A percentile compares a stretch with the other conserved stretches of the same genome.
phyloP scores from a whole-genome alignment of 179 eudicot genomes.

The Vitellaria paradoxa region DNA sequence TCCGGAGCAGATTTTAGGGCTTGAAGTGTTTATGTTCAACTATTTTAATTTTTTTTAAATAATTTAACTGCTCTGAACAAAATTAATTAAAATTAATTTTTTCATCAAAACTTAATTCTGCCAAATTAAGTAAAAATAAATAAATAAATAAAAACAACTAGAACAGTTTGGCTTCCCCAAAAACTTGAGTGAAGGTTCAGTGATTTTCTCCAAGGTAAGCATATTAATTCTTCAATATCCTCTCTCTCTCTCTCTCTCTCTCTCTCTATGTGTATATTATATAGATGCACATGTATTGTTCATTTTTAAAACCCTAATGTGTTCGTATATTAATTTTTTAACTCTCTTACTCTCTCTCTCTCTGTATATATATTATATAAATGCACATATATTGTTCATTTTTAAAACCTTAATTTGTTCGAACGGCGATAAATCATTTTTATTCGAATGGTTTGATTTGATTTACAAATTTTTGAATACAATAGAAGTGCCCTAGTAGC shows the following conservation, averaged over 20 bases:
- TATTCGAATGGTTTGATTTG: neutral
- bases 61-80: no score
- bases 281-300: neutral
- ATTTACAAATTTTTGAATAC: slow-evolving; percentile 84
- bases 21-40: no score
- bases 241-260: neutral
- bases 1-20: no score
- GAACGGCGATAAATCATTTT: neutral
- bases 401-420: slow-evolving; percentile 4
- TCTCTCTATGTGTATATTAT: neutral
- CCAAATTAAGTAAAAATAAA: no score
- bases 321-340: no score
- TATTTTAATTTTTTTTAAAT: no score
- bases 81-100: no score
- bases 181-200: neutral
- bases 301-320: slow-evolving; percentile 1
- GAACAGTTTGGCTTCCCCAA: neutral
- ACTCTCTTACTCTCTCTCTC: neutral
- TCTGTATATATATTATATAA: neutral
- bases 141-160: no score
- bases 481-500: slow-evolving; percentile 95
- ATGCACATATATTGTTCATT: neutral
- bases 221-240: neutral
- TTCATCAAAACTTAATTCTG: no score
- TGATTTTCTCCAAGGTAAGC: slow-evolving; percentile 16